Base-by-base conservation (phyloP, 805 yeast species). In the Suhomyces canberraensis region DNA sequence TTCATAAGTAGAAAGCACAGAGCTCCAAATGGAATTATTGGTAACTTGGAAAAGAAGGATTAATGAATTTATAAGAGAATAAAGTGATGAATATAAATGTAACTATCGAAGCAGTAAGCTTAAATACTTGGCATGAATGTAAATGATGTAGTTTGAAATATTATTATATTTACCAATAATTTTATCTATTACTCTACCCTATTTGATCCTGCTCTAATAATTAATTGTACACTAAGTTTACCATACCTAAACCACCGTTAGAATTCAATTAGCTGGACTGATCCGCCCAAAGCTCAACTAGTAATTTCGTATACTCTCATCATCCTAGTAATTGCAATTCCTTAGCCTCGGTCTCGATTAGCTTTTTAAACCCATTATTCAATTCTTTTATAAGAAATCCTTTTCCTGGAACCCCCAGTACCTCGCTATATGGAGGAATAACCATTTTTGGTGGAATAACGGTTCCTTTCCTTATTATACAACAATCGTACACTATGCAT, bases 341-440 rank as follows among this genome's bases (percentile, higher is more conserved):
- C 41, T 51, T 55, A 3, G 73, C 70, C 35, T 62, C 65, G 3
- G 43, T 27, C 40, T 69, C 73, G 18, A 66, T 59, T n/a, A 60
- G 45, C 42, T 50, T 57, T 33, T 64, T 61, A 39, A 55, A 67
- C 24, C 67, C 54, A 16, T 50, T 50, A 35, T 50, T 55, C 36
- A 69, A 47, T 15, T 46, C 47, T 19, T 30, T 47, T 3, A 67
- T 42, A 11, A 11, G 15, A 26, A 59, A 65, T 32, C 55, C 47
- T n/a, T 31, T 33, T 3, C 72, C 71, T 1, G 71, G 71, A 2
- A 39, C 42, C 0, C 73, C 73, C 11, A 57, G 46, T 3, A 76
- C 80, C 19, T 64, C 55, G 25, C 75, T 64, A 43, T 67, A 77
- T 0, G 81, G 77, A 3, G 83, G 79, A n/a, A 77, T 60, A 16